A percentile compares a stretch with the other conserved stretches of the same genome.
Evolutionary conservation across 225 moss, liverwort and hornwort species (phyloP).

Genomic region (Thuidium tamariscinum): DNA sequence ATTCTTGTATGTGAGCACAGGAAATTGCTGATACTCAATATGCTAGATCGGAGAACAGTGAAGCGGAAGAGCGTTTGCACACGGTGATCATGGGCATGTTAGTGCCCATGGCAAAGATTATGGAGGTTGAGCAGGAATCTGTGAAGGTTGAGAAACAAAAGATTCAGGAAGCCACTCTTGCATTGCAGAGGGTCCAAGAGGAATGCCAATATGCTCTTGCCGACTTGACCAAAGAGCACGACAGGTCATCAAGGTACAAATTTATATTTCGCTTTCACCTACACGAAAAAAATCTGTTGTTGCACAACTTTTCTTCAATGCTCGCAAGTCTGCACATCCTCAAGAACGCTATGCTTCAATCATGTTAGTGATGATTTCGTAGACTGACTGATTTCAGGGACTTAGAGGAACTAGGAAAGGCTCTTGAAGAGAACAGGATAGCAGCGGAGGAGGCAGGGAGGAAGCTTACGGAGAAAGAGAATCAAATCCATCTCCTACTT

Average conservation of each 20-base stretch:
- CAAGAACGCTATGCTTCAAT: background rate
- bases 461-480: slow-evolving; percentile 3
- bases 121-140: slow-evolving; percentile 22
- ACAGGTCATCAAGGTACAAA: slow-evolving; percentile 3
- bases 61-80: slow-evolving; percentile 18
- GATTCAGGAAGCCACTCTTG: slow-evolving; percentile 5
- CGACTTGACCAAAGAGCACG: slow-evolving; percentile 11
- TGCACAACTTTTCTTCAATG: background rate
- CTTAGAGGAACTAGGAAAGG: slow-evolving; percentile 14
- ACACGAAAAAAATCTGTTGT: background rate
- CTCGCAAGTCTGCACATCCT: background rate
- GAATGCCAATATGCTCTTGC: slow-evolving; percentile 21
- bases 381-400: slow-evolving; percentile 6
- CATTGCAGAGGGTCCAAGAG: slow-evolving; percentile 16
- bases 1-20: background rate
- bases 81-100: slow-evolving; percentile 10
- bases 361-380: background rate
- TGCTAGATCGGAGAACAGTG: background rate
- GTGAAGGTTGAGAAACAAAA: slow-evolving; percentile 7
- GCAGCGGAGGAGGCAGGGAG: slow-evolving; percentile 10
- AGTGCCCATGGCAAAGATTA: slow-evolving; percentile 16
- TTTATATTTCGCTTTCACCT: background rate
- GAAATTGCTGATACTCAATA: slow-evolving; percentile 9
- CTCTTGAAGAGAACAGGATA: slow-evolving; percentile 5
- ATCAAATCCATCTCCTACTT: background rate